Conservation (phyloP, 805 yeast species). For the Wickerhamomyces mucosus region DNA sequence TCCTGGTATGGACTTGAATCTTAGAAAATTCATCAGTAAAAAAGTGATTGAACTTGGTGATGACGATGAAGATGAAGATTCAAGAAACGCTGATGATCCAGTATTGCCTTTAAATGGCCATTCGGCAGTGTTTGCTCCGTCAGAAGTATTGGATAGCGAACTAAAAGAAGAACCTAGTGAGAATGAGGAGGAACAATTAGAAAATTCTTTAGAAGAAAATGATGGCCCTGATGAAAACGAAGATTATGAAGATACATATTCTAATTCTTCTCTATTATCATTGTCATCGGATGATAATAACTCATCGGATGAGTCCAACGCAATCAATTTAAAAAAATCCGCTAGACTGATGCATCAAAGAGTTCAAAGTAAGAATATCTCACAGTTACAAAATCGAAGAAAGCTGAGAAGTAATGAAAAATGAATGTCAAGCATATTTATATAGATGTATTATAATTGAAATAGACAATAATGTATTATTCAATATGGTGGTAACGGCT, state of each 20-base stretch:
- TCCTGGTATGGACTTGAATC: slow-evolving; percentile 26
- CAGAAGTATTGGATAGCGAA: slow-evolving; percentile 6
- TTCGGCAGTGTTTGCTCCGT: slow-evolving; percentile 6
- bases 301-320: no score
- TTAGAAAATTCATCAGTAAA: slow-evolving; percentile 16
- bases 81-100: slow-evolving; percentile 12
- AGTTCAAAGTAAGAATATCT: slow-evolving; percentile 15
- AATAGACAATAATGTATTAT: no score
- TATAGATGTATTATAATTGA: no score
- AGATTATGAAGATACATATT: slow-evolving; percentile 7
- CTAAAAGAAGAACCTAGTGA: slow-evolving; percentile 2
- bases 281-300: no score
- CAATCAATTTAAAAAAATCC: slow-evolving; percentile 11
- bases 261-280: no score
- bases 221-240: slow-evolving; percentile 11
- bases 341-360: slow-evolving; percentile 13
- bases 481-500: no score
- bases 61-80: slow-evolving; percentile 7
- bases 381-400: slow-evolving; percentile 16
- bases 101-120: no score
- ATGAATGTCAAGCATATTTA: no score
- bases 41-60: slow-evolving; percentile 1
- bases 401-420: no score
- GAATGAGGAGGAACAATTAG: slow-evolving; percentile 14
- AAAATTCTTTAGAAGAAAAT: slow-evolving; percentile 14